Conservation (phyloP, 257 asterid genomes). For the Datura wrightii region DNA sequence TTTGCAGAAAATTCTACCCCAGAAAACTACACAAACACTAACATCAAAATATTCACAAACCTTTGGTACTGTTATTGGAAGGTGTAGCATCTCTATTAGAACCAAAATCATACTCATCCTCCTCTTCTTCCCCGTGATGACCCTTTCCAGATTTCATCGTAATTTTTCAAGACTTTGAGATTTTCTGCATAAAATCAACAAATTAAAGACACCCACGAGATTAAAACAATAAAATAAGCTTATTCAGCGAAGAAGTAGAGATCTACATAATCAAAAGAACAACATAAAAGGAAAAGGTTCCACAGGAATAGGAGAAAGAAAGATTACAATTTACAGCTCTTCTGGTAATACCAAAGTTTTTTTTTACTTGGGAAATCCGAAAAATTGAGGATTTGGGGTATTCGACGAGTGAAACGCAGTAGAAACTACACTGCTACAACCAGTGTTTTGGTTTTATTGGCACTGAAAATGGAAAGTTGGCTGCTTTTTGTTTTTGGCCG, state of each 20-base stretch:
- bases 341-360: constrained; percentile 17
- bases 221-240: constrained; percentile 31
- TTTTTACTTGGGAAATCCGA: not conserved
- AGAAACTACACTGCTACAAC: constrained; percentile 1
- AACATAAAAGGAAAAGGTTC: constrained; percentile 8
- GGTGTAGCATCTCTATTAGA: constrained; percentile 59
- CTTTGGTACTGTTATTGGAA: constrained; percentile 61
- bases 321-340: constrained; percentile 36
- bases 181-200: constrained; percentile 43
- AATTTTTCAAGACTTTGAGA: constrained; percentile 36
- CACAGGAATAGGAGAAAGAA: not conserved
- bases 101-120: constrained; percentile 75
- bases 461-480: constrained; percentile 19
- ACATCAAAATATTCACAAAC: constrained; percentile 35
- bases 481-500: not conserved
- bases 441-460: constrained; percentile 21
- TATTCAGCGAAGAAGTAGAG: constrained; percentile 40
- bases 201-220: constrained; percentile 43
- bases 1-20: no score
- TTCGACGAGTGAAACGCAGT: constrained; percentile 21
- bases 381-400: not conserved
- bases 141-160: constrained; percentile 76
- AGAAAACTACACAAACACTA: not conserved
- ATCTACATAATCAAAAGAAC: constrained; percentile 35
- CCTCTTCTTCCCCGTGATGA: constrained; percentile 78